Evolutionary conservation across 805 yeast genomes (phyloP), one percentile per base, ranked within the genome.

Genomic region (Lipomyces spencermartinsiae): DNA sequence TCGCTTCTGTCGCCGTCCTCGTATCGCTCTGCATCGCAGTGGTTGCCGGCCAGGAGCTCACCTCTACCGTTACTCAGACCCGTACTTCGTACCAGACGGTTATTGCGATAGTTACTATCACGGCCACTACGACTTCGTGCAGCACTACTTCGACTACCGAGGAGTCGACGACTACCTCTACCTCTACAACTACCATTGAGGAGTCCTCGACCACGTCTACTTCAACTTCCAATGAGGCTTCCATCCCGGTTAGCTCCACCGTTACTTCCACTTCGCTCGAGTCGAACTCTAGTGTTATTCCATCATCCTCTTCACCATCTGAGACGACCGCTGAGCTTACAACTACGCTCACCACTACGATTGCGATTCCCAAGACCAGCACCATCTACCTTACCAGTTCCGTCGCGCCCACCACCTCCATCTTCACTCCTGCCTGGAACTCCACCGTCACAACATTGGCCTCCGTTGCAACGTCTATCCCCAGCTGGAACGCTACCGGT

Each of bases 11-110:
- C 58, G 7, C 33, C 35, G 54, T 57, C 33, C 55, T 58, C 7
- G 34, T 61, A 8, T 10, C 56, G 55, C 62, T 55, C 35, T 16
- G 62, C 19, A 12, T 49, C 37, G 31, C 65, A 8, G 10, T 29
- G 16, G 68, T 51, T 43, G 34, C 59, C 55, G 61, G 66, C 16
- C 69, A 65, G 59, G 61, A 57, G 16, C 19, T 56, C 53, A 60
- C 63, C 12, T 49, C 66, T 1, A 57, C 60, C 34, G 16, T 57
- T 57, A 57, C 60, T 9, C 6, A 14, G 5, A 57, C 60, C 16
- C 31, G n/a, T 53, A 31, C n/a, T 10, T 10, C 31, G 33, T 53
- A 53, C 56, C 6, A 25, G 9, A 53, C 56, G 33, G 6, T 53
- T 31, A 1, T 53, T 25, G 56, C 31, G 49, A 43, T 9, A 2